Conservation (phyloP, 495 filamentous ascomycete genomes). For the Elaphomyces granulatus region DNA sequence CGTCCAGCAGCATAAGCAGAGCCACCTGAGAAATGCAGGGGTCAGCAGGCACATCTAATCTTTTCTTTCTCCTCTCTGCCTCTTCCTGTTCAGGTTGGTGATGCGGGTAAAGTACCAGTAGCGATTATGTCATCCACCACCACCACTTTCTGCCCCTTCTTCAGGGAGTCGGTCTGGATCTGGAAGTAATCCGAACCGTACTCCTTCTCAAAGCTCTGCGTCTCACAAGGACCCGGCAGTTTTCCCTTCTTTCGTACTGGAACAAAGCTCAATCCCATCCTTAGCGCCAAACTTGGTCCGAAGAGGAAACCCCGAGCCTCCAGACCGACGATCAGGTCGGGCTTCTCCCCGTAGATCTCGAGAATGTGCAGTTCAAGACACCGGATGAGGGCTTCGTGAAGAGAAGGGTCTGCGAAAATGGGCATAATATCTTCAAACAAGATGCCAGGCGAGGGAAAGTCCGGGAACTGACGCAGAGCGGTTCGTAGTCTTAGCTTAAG, state of each 20-base stretch:
- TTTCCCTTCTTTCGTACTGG: conserved; percentile 95
- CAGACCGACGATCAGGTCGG: conserved; percentile 85
- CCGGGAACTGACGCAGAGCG: conserved; percentile 62
- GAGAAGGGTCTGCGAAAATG: conserved; percentile 66
- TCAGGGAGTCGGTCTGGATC: conserved; percentile 77
- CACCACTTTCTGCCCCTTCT: conserved; percentile 75
- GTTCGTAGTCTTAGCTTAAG: conserved; percentile 64
- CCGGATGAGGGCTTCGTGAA: conserved; percentile 65
- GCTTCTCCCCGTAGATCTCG: conserved; percentile 39
- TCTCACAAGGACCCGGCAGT: conserved; percentile 76
- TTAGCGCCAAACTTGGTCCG: conserved; percentile 76
- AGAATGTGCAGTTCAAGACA: conserved; percentile 76
- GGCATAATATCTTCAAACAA: conserved; percentile 98
- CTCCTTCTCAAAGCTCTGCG: conserved; percentile 81
- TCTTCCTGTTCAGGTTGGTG: too few relatives aligned
- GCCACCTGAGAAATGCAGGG: conserved; percentile 67
- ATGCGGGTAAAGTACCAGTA: too few relatives aligned
- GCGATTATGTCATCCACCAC: conserved; percentile 98
- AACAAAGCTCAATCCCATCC: conserved; percentile 77
- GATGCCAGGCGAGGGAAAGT: conserved; percentile 91
- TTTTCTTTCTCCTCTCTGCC: too few relatives aligned
- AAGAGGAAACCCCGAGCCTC: conserved; percentile 95
- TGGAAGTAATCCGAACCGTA: conserved; percentile 95
- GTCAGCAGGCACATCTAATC: too few relatives aligned
- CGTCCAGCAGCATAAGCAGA: conserved; percentile 78